Evolutionary conservation across 164 flowering plant genomes (phyloP), one percentile per base, ranked within the genome.

Genomic region (Buxus sempervirens): DNA sequence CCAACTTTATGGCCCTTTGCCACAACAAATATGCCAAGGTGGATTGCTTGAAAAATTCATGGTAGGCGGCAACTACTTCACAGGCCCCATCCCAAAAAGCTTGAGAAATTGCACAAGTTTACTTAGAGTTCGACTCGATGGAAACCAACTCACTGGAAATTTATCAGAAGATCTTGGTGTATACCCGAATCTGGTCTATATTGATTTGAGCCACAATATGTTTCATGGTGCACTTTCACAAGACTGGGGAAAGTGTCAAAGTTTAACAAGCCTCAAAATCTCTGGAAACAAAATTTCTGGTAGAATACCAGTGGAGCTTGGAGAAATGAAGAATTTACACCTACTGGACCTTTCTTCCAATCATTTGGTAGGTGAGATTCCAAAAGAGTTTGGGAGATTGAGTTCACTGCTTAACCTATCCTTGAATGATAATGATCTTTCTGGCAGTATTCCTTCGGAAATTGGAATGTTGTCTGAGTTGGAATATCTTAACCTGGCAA

Each of bases 161-260:
- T n/a, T n/a, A n/a, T n/a, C n/a, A n/a, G n/a, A n/a, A n/a, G n/a
- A n/a, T n/a, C n/a, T n/a, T n/a, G n/a, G n/a, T n/a, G n/a, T n/a
- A n/a, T n/a, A n/a, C n/a, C n/a, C n/a, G n/a, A n/a, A n/a, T n/a
- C 36, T 62, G 12, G 0, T 18, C 36, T 62, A 62, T 21, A 62
- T 62, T 38, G 64, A 62, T 62, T 12, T 38, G 20, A 62, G 64
- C 51, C 10, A 62, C 24, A 62, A 62, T 7, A 62, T 10, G 5
- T 62, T 62, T 13, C 36, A 62, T 41, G 64, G 64, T 21, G 51
- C 36, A 25, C 22, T 62, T 62, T 62, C 64, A 20, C 0, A 13
- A 0, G 38, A 36, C 1, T 62, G 64, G 64, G 51, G 64, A 12
- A 23, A 20, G 1, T 62, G 64, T n/a, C 28, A 62, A 36, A 0